phyloP scores from a whole-genome alignment of 2,329 filamentous ascomycete genomes.

The Stagonosporopsis cucurbitacearum region DNA sequence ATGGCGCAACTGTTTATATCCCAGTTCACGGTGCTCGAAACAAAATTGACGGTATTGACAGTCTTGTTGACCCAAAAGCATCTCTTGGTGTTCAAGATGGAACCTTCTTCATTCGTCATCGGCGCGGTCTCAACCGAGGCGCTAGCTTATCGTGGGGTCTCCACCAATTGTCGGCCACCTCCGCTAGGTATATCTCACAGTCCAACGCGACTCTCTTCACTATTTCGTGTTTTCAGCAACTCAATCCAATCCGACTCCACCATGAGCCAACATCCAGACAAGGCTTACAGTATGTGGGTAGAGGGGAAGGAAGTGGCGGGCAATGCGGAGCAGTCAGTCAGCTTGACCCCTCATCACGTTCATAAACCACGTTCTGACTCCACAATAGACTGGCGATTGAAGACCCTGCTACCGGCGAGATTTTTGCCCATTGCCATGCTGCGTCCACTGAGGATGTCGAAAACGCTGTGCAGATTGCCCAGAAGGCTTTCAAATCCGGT shows the following conservation, averaged over 20 bases:
- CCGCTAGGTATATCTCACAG: constrained; percentile 17
- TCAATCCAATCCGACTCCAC: background rate
- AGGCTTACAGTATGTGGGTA: constrained; percentile 50
- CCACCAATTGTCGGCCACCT: constrained; percentile 30
- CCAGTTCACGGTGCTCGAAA: background rate
- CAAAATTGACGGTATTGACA: background rate
- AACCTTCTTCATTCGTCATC: constrained; percentile 15
- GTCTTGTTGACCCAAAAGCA: background rate
- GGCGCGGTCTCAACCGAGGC: constrained; percentile 17
- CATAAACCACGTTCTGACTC: constrained; percentile 17
- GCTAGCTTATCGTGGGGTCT: constrained; percentile 28
- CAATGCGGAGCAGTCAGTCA: constrained; percentile 56
- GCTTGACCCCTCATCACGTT: constrained; percentile 21
- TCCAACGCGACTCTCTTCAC: constrained; percentile 4
- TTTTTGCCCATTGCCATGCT: constrained; percentile 60
- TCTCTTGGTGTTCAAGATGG: background rate
- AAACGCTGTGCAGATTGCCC: constrained; percentile 51
- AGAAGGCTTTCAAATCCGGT: constrained; percentile 58
- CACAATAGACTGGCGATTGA: constrained; percentile 58
- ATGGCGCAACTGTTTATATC: too few species aligned
- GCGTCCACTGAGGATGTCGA: constrained; percentile 57
- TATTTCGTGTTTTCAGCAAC: background rate
- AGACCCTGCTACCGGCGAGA: constrained; percentile 60
- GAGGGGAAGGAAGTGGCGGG: constrained; percentile 52
- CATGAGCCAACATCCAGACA: constrained; percentile 16